Conservation (phyloP, 768 basidiomycete species). For the Hydnum rufescens region DNA sequence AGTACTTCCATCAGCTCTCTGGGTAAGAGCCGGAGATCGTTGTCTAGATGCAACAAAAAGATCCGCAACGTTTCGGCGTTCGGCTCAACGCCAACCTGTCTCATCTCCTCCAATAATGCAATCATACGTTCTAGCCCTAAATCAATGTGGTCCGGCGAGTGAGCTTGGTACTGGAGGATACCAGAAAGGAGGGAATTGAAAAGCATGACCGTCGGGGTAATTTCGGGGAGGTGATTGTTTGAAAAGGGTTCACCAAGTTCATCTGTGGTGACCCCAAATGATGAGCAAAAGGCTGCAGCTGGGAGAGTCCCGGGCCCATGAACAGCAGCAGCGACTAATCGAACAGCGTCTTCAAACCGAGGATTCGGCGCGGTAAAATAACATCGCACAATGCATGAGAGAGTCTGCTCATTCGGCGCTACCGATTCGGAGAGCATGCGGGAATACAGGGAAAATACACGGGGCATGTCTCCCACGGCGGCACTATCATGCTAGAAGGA, state of each 20-base stretch:
- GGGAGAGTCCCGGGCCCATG: background rate
- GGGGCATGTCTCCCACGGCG: background rate
- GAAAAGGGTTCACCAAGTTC: background rate
- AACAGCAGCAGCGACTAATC: background rate
- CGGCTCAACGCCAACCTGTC: background rate
- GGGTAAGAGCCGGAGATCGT: background rate
- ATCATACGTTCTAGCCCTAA: background rate
- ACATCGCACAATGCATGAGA: background rate
- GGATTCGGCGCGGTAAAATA: background rate
- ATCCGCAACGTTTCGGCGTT: background rate
- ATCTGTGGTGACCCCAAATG: background rate
- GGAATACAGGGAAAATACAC: background rate
- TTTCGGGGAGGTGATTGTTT: background rate
- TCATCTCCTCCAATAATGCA: background rate
- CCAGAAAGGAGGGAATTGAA: background rate
- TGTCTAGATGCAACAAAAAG: background rate
- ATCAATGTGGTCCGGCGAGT: background rate
- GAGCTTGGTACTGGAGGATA: background rate
- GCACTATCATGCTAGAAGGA: background rate
- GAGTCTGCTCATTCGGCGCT: background rate
- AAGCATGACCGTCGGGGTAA: background rate
- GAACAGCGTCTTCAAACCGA: background rate
- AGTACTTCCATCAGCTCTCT: background rate
- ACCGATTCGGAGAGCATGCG: background rate
- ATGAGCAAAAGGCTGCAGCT: background rate